A percentile compares a stretch with the other conserved stretches of the same genome.
Evolutionary conservation across 75 land plant species (phyloP).

Genomic region (Sequoiadendron giganteum): DNA sequence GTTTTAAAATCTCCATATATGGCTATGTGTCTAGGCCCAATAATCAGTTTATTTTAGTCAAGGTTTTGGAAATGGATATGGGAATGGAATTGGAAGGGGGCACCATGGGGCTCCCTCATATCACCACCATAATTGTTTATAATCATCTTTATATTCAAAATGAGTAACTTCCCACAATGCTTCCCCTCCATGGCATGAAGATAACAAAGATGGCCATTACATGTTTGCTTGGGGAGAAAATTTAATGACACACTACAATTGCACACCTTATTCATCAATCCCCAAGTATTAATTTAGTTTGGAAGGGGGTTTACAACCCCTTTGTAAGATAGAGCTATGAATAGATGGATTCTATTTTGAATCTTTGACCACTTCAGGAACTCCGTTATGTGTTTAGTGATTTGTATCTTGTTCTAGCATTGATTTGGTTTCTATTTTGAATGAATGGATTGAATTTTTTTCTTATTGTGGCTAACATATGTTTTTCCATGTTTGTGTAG

Average conservation of each 20-base stretch:
- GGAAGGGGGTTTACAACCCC: background rate
- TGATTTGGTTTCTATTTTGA: too few relatives aligned
- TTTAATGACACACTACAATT: conserved; percentile 88
- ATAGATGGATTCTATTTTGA: background rate
- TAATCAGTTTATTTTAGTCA: conserved; percentile 57
- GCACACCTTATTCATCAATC: background rate
- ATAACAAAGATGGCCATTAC: conserved; percentile 71
- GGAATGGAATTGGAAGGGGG: conserved; percentile 9
- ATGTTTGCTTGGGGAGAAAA: conserved; percentile 65
- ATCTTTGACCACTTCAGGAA: background rate
- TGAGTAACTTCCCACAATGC: background rate
- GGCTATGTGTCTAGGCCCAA: conserved; percentile 91
- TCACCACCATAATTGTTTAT: background rate
- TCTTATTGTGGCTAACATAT: background rate
- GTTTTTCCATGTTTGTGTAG: background rate
- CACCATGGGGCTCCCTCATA: background rate
- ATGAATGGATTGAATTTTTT: too few relatives aligned
- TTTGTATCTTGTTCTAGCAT: too few relatives aligned
- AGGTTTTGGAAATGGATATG: conserved; percentile 51
- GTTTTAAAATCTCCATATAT: conserved; percentile 44
- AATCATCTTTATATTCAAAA: background rate
- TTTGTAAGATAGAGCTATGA: background rate
- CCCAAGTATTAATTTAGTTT: background rate
- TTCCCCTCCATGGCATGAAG: conserved; percentile 34
- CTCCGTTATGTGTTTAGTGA: background rate